Percentiles rank a stretch among this genome's conserved stretches.
Evolutionary conservation across 73 alveolate species (phyloP).

Genomic region (Urostyla sp.): DNA sequence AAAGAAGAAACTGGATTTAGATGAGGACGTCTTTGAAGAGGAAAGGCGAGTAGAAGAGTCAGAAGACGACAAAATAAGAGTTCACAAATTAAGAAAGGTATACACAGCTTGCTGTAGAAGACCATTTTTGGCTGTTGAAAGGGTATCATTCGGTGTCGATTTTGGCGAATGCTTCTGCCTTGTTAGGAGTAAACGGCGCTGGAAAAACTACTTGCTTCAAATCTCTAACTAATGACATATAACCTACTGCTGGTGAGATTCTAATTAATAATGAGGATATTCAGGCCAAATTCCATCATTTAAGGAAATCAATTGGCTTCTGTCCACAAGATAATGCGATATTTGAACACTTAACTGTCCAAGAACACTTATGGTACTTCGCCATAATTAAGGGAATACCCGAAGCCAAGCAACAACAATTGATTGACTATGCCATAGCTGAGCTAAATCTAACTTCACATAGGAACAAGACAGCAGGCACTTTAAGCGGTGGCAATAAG

Average conservation of each 20-base stretch:
- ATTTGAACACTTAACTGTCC: slow-evolving; percentile 81
- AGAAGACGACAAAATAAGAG: slow-evolving; percentile 47
- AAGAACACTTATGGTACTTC: slow-evolving; percentile 83
- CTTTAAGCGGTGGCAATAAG: slow-evolving; percentile 97
- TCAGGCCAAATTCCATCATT: slow-evolving; percentile 69
- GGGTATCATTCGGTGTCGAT: slow-evolving; percentile 76
- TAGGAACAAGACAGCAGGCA: slow-evolving; percentile 64
- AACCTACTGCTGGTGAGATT: slow-evolving; percentile 61
- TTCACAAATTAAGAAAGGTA: slow-evolving; percentile 72
- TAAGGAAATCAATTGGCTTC: slow-evolving; percentile 83
- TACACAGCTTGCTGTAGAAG: slow-evolving; percentile 26
- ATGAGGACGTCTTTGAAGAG: slow-evolving; percentile 70
- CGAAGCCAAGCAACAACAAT: background rate
- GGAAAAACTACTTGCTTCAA: slow-evolving; percentile 92
- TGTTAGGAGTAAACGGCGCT: slow-evolving; percentile 90
- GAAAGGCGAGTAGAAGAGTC: slow-evolving; percentile 43
- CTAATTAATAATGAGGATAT: slow-evolving; percentile 61
- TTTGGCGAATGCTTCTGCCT: slow-evolving; percentile 84
- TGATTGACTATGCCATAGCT: slow-evolving; percentile 14
- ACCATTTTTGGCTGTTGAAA: slow-evolving; percentile 81
- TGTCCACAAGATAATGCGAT: slow-evolving; percentile 91
- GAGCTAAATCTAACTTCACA: slow-evolving; percentile 31
- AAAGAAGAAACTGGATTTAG: slow-evolving; percentile 9
- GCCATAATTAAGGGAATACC: slow-evolving; percentile 78
- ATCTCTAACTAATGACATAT: slow-evolving; percentile 78